A percentile compares a stretch with the other conserved stretches of the same genome.
Evolutionary conservation across 768 basidiomycete genomes (phyloP).

Genomic region (Cystofilobasidium bisporidii): DNA sequence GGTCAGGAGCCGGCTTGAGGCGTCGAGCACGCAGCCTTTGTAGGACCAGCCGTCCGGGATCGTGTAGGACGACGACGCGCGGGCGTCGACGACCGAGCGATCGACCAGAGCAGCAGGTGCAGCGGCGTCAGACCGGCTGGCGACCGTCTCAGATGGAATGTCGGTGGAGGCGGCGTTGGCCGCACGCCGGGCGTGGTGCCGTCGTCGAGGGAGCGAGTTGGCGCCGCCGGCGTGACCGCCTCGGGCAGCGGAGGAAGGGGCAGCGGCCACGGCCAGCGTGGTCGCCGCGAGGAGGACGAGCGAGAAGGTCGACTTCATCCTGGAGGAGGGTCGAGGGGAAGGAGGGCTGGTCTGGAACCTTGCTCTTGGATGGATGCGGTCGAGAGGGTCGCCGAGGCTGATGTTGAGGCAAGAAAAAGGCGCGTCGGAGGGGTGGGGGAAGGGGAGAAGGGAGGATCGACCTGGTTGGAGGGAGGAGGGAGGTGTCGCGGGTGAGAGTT

Average conservation of each 20-base stretch:
- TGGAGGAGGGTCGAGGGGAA: background rate
- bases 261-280: background rate
- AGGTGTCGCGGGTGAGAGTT: no score
- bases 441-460: no score
- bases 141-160: background rate
- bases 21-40: conserved; percentile 10
- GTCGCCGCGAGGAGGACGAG: background rate
- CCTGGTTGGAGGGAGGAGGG: no score
- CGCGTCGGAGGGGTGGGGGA: no score
- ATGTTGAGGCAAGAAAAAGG: no score
- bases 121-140: background rate
- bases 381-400: no score
- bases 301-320: background rate
- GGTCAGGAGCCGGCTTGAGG: background rate
- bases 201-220: background rate
- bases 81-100: background rate
- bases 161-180: background rate
- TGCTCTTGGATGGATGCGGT: no score
- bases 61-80: background rate
- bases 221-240: background rate
- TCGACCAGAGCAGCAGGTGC: background rate
- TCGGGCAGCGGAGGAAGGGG: background rate
- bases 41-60: conserved; percentile 13
- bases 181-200: conserved; percentile 19
- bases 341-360: no score